phyloP scores from a whole-genome alignment of 768 basidiomycete species.

The Mycena venus region DNA sequence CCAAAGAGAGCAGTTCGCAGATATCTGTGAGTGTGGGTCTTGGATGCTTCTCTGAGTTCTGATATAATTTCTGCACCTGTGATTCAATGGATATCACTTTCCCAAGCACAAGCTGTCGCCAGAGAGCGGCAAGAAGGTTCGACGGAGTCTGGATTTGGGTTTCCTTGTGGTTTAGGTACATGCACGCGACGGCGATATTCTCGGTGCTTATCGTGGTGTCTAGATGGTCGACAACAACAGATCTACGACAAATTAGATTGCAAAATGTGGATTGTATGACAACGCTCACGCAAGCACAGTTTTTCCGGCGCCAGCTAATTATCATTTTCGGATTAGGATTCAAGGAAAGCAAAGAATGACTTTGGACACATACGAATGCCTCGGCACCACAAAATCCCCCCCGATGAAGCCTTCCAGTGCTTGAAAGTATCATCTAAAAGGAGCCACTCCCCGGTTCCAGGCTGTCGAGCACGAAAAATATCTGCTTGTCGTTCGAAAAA shows the following conservation, averaged over 20 bases:
- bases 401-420: background rate
- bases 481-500: background rate
- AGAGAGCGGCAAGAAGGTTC: background rate
- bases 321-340: background rate
- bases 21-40: background rate
- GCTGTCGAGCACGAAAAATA: background rate
- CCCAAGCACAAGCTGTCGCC: background rate
- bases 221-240: background rate
- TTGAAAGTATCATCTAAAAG: background rate
- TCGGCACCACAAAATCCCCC: background rate
- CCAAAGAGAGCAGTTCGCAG: background rate
- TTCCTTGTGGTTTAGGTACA: background rate
- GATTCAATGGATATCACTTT: background rate
- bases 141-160: background rate
- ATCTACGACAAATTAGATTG: background rate
- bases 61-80: background rate
- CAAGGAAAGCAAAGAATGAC: background rate
- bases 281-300: background rate
- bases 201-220: background rate
- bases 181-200: background rate
- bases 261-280: background rate
- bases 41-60: background rate
- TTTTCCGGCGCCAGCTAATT: background rate
- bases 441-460: background rate
- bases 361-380: background rate